Percentiles rank a stretch among this genome's conserved stretches.
phyloP scores from a whole-genome alignment of 2,329 filamentous ascomycete genomes.

The Samsoniella hepiali region DNA sequence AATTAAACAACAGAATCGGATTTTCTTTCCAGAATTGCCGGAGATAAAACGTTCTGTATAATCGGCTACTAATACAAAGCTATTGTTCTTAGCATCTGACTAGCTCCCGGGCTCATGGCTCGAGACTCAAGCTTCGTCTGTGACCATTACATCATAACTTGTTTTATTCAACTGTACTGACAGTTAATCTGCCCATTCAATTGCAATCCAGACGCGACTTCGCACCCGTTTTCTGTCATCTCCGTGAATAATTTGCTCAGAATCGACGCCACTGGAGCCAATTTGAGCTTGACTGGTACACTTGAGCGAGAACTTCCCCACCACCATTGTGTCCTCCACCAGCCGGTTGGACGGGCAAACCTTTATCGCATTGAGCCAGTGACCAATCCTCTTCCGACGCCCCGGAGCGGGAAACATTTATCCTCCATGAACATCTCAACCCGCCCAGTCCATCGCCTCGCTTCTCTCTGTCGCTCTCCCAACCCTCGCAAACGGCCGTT shows the following conservation, averaged over 20 bases:
- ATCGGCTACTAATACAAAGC: background rate
- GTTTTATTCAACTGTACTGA: background rate
- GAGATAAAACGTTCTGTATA: background rate
- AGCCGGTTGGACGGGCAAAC: background rate
- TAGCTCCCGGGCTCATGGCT: too few relatives aligned
- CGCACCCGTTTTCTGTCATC: too few relatives aligned
- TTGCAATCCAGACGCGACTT: too few relatives aligned
- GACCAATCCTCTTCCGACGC: background rate
- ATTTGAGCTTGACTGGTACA: too few relatives aligned
- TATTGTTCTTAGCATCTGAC: background rate
- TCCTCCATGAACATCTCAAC: constrained; percentile 18
- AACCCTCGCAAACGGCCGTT: constrained; percentile 19
- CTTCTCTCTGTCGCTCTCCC: background rate
- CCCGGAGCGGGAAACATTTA: background rate
- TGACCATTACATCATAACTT: background rate
- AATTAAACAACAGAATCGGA: too few relatives aligned
- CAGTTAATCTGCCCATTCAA: background rate
- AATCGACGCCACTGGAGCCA: background rate
- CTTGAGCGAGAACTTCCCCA: background rate
- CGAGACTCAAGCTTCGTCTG: too few relatives aligned
- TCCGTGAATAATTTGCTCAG: too few relatives aligned
- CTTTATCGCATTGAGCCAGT: background rate
- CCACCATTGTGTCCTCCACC: background rate
- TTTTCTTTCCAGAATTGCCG: too few relatives aligned
- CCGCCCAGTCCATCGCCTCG: background rate